Percentiles rank a stretch among this genome's conserved stretches.
Conservation (phyloP, 352 stramenopile species). For the Phytophthora pini region DNA sequence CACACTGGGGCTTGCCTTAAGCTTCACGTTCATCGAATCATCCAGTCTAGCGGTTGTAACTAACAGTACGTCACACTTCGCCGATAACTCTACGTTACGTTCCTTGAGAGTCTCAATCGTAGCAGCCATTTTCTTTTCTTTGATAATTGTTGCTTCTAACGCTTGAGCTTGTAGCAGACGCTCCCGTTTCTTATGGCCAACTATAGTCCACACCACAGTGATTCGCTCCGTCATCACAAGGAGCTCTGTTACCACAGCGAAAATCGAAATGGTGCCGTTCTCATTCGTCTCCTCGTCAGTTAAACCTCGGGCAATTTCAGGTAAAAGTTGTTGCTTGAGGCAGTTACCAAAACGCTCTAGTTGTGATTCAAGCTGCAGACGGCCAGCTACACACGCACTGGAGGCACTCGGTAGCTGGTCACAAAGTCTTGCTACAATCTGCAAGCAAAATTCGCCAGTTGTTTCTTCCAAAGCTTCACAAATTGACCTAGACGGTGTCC, state of each 20-base stretch:
- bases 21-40: constrained; percentile 1
- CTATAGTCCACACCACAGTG: constrained; percentile 48
- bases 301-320: constrained; percentile 6
- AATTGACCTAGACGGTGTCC: not conserved
- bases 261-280: not conserved
- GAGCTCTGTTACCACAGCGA: constrained; percentile 42
- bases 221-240: constrained; percentile 57
- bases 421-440: constrained; percentile 56
- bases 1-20: not conserved
- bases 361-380: constrained; percentile 49
- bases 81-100: constrained; percentile 18
- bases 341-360: constrained; percentile 50
- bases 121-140: constrained; percentile 9
- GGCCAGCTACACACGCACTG: constrained; percentile 26
- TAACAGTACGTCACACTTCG: constrained; percentile 4
- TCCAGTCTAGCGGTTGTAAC: not conserved
- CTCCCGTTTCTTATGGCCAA: constrained; percentile 58
- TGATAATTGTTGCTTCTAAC: constrained; percentile 20
- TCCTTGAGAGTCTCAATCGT: constrained; percentile 21
- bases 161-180: constrained; percentile 32
- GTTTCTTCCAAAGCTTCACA: constrained; percentile 46
- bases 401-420: constrained; percentile 53
- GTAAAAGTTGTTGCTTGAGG: constrained; percentile 32
- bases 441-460: constrained; percentile 64
- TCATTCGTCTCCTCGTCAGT: not conserved